Evolutionary conservation across 441 rosid genomes (phyloP).

Genomic region (Populus hybrid): DNA sequence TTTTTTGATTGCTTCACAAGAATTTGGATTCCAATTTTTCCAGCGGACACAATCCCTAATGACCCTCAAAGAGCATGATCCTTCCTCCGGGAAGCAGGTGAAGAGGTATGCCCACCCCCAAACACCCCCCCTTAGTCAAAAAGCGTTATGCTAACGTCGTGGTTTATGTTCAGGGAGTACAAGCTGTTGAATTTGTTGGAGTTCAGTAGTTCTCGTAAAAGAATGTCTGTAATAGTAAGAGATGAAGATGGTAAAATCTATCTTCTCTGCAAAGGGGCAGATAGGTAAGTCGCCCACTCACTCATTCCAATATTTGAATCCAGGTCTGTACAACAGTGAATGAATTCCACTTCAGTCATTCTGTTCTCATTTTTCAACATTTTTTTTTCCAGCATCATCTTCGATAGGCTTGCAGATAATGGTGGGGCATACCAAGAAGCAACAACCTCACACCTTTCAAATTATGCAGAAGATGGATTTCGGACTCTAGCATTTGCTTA

Average conservation of each 20-base stretch:
- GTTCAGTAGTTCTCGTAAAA: constrained; percentile 69
- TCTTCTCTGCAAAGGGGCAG: constrained; percentile 93
- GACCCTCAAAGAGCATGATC: constrained; percentile 47
- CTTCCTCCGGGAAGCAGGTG: constrained; percentile 35
- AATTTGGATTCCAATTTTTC: constrained; percentile 68
- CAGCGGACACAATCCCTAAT: constrained; percentile 66
- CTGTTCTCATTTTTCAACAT: constrained; percentile 1
- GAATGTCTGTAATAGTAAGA: constrained; percentile 81
- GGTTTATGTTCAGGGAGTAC: constrained; percentile 54
- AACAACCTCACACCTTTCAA: constrained; percentile 49
- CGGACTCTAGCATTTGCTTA: constrained; percentile 86
- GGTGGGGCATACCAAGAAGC: constrained; percentile 46
- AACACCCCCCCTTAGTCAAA: not conserved
- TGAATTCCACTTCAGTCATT: not conserved
- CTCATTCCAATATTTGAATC: not conserved
- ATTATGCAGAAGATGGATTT: constrained; percentile 69
- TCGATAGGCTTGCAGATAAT: constrained; percentile 53
- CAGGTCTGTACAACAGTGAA: not conserved
- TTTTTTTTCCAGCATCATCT: constrained; percentile 54
- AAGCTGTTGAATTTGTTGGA: constrained; percentile 72
- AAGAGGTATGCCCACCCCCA: constrained; percentile 42
- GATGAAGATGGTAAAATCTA: constrained; percentile 61
- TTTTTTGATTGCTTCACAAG: constrained; percentile 68
- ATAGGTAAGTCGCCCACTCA: constrained; percentile 42
- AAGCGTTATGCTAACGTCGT: constrained; percentile 13